A percentile compares a stretch with the other conserved stretches of the same genome.
Evolutionary conservation across 2,329 filamentous ascomycete species (phyloP).

Genomic region (Dactylellina haptotyla): DNA sequence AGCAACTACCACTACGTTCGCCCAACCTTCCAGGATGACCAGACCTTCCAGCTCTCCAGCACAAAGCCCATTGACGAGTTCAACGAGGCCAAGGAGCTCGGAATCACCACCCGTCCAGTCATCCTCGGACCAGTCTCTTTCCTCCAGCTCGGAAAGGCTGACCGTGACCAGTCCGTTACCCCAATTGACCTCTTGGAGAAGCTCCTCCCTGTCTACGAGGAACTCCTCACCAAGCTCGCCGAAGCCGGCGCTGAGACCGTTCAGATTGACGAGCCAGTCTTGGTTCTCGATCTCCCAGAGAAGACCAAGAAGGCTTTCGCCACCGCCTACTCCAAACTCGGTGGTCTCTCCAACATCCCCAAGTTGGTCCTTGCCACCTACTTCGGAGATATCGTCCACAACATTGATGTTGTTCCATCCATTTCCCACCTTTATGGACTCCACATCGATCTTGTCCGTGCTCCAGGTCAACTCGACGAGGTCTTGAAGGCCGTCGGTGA

Average conservation of each 20-base stretch:
- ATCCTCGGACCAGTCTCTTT: slow-evolving; percentile 96
- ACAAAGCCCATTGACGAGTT: slow-evolving; percentile 95
- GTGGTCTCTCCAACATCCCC: slow-evolving; percentile 74
- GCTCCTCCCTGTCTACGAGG: slow-evolving; percentile 91
- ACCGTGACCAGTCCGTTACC: slow-evolving; percentile 90
- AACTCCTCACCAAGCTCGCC: slow-evolving; percentile 94
- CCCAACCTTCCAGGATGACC: slow-evolving; percentile 95
- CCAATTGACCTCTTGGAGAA: slow-evolving; percentile 94
- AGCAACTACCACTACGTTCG: slow-evolving; percentile 99
- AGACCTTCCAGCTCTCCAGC: slow-evolving; percentile 87
- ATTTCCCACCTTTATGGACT: slow-evolving; percentile 79
- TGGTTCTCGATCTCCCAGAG: slow-evolving; percentile 90
- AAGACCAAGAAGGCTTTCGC: slow-evolving; percentile 98
- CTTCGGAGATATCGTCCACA: slow-evolving; percentile 99
- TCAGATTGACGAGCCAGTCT: slow-evolving; percentile 97
- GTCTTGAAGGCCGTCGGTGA: slow-evolving; percentile 84
- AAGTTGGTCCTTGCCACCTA: slow-evolving; percentile 93
- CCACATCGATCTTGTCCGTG: slow-evolving; percentile 95
- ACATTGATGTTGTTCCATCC: slow-evolving; percentile 87
- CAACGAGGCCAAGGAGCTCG: slow-evolving; percentile 96
- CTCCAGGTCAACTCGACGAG: slow-evolving; percentile 94
- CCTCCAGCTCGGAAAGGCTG: slow-evolving; percentile 96
- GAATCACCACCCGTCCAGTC: slow-evolving; percentile 90
- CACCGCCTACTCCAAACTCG: slow-evolving; percentile 91
- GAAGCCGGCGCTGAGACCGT: slow-evolving; percentile 93